Evolutionary conservation across 768 basidiomycete species (phyloP), one percentile per base, ranked within the genome.

Genomic region (Suillus occidentalis): DNA sequence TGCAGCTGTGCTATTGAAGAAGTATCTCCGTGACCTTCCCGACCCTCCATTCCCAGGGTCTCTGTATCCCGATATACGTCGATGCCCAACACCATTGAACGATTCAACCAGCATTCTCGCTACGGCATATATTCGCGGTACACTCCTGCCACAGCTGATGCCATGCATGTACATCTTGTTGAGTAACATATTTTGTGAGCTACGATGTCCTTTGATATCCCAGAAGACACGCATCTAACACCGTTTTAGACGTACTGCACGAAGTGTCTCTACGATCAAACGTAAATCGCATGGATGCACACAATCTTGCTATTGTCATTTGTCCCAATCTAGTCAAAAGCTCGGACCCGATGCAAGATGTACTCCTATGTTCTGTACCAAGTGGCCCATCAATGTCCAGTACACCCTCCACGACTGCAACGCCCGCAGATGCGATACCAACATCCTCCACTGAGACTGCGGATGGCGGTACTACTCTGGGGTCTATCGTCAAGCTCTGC

Each of bases 1-100:
- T 1, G 91, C 92, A 4, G 92, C 94, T 10, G 94, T 95, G 1
- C 81, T 95, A 42, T 77, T 95, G 62, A 95, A 95, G 80, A 94
- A 92, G 72, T 94, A 90, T 72, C 77, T 95, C 31, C 85, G 91
- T 43, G 91, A 94, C 73, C 79, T 95, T 2, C 91, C 92, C 2
- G 83, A 86, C 60, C 90, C 94, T 4, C 77, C 92, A n/a, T 91
- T 95, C 68, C 85, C 89, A 0, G 91, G 92, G 75, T 74, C 72
- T 6, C 74, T 89, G 16, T 95, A 94, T 74, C 81, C 86, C 7
- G 61, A 81, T 42, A 86, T 95, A 47, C 83, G 82, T 43, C 82
- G 83, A 63, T 95, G 94, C 76, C 94, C 94, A 8, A 65, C 73
- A 25, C 79, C 86, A 31, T 82, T 83, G 10, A 78, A 72, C 61